phyloP scores from a whole-genome alignment of 306 rosid species.

The Alnus rubra region DNA sequence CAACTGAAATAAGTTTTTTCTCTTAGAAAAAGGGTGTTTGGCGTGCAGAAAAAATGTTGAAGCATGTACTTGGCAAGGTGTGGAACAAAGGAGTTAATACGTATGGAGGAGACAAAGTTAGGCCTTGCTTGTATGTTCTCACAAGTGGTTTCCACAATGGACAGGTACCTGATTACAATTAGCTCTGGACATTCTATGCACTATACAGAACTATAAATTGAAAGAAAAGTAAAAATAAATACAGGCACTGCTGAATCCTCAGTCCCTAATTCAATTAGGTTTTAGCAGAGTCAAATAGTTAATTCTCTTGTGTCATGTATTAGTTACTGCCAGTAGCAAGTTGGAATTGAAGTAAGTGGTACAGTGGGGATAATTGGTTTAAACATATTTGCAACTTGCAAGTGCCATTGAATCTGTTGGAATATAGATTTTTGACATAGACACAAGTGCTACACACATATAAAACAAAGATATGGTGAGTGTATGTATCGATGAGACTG shows the following conservation, averaged over 20 bases:
- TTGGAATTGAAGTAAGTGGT: constrained; percentile 1
- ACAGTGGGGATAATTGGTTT: neutral
- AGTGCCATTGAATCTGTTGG: neutral
- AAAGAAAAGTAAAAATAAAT: neutral
- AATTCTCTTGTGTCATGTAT: neutral
- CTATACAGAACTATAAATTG: fast-evolving
- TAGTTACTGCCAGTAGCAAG: constrained; percentile 2
- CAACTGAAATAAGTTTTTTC: constrained; percentile 11
- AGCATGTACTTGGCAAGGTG: constrained; percentile 48
- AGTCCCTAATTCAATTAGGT: neutral
- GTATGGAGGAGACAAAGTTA: constrained; percentile 43
- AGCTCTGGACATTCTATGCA: neutral
- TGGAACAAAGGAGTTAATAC: constrained; percentile 38
- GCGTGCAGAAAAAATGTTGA: constrained; percentile 53
- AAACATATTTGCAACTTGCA: neutral
- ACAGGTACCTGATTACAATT: constrained; percentile 38
- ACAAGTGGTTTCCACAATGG: constrained; percentile 53
- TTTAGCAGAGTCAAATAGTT: neutral
- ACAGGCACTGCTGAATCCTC: neutral
- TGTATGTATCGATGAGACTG: neutral
- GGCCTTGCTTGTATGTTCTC: constrained; percentile 52
- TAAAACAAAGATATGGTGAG: neutral
- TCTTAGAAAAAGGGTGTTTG: constrained; percentile 6
- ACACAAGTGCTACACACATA: neutral
- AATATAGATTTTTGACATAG: neutral